Evolutionary conservation across 2,329 filamentous ascomycete species (phyloP).

Genomic region (Raffaelea albimanens): DNA sequence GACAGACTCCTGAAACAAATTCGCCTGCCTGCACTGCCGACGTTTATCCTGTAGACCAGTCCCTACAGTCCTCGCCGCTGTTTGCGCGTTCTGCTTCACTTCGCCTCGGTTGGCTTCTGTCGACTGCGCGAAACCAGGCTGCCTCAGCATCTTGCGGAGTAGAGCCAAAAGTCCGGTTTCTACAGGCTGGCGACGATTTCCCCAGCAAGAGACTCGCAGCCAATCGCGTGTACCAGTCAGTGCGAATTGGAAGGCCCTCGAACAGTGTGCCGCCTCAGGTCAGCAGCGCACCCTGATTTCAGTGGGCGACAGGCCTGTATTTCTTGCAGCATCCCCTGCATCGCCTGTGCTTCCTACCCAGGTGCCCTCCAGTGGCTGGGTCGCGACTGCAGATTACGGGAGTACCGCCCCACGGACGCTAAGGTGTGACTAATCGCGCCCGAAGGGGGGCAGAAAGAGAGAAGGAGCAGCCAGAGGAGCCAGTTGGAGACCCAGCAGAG

Average conservation of each 20-base stretch:
- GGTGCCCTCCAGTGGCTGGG: constrained; percentile 1
- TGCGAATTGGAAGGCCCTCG: constrained; percentile 4
- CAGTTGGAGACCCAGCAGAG: neutral
- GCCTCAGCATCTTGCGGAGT: too few relatives aligned
- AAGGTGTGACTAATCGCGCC: constrained; percentile 12
- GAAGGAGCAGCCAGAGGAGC: too few relatives aligned
- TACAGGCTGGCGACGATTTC: neutral
- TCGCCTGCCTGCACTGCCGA: too few relatives aligned
- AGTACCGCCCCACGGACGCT: neutral
- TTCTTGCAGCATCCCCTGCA: neutral
- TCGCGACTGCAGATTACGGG: neutral
- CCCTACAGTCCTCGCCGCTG: too few relatives aligned
- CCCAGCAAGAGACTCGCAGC: neutral
- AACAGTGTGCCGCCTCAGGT: constrained; percentile 3
- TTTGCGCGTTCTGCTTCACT: too few relatives aligned
- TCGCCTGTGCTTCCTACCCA: neutral
- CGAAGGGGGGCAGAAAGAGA: too few relatives aligned
- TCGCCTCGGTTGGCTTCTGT: too few relatives aligned
- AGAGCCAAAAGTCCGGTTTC: neutral
- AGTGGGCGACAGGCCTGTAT: neutral
- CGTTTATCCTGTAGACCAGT: too few relatives aligned
- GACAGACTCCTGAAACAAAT: too few relatives aligned
- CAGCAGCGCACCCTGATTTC: neutral
- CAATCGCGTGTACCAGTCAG: neutral
- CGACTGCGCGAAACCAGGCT: too few relatives aligned